Conservation (phyloP, 495 filamentous ascomycete genomes). For the Penicillium mononematosum region DNA sequence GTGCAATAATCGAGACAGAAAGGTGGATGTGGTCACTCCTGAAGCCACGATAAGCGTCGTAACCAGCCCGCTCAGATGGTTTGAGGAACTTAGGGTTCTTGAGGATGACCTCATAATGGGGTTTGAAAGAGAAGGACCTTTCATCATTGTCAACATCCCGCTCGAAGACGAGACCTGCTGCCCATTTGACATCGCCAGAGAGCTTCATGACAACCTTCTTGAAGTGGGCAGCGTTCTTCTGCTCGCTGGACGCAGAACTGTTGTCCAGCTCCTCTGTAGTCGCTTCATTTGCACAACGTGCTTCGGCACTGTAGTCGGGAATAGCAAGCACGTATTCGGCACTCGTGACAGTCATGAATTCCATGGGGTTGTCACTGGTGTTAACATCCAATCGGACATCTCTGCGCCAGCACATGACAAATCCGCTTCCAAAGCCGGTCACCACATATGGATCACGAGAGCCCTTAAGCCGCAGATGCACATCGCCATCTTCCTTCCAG, state of each 20-base stretch:
- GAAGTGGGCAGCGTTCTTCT: slow-evolving; percentile 75
- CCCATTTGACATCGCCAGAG: slow-evolving; percentile 88
- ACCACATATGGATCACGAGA: slow-evolving; percentile 91
- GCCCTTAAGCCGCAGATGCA: slow-evolving; percentile 89
- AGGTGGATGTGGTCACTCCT: slow-evolving; percentile 94
- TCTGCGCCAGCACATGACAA: slow-evolving; percentile 96
- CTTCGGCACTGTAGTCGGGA: slow-evolving; percentile 88
- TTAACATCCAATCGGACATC: slow-evolving; percentile 85
- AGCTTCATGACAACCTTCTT: slow-evolving; percentile 99
- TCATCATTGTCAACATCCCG: slow-evolving; percentile 62
- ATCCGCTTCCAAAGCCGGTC: slow-evolving; percentile 88
- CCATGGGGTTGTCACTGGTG: slow-evolving; percentile 76
- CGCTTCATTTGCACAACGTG: slow-evolving; percentile 60
- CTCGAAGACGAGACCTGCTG: slow-evolving; percentile 90
- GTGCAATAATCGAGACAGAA: slow-evolving; percentile 84
- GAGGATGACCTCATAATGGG: slow-evolving; percentile 88
- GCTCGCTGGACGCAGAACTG: slow-evolving; percentile 59
- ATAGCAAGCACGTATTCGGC: slow-evolving; percentile 91
- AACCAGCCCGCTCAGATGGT: slow-evolving; percentile 50
- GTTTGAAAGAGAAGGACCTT: slow-evolving; percentile 82
- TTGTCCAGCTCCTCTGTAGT: slow-evolving; percentile 61
- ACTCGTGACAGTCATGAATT: slow-evolving; percentile 93
- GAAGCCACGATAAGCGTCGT: slow-evolving; percentile 93
- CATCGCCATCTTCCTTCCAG: slow-evolving; percentile 94
- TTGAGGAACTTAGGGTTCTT: slow-evolving; percentile 74